phyloP scores from a whole-genome alignment of 2,329 filamentous ascomycete species.

The Nannizzia gypsea region DNA sequence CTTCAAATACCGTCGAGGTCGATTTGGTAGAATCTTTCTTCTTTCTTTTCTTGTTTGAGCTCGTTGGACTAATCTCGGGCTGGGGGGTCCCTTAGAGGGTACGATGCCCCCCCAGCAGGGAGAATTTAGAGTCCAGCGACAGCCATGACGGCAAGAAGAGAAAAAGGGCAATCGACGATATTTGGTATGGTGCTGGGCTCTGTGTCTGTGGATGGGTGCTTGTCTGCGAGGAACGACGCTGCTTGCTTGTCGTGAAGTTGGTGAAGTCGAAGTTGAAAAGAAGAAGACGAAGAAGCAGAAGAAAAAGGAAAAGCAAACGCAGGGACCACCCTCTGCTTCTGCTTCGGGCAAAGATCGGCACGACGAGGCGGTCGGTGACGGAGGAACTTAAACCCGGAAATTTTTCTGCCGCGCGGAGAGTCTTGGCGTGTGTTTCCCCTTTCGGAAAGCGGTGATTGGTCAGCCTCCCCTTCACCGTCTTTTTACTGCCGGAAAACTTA shows the following conservation, averaged over 20 bases:
- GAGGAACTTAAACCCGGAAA: background rate
- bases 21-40: constrained; percentile 38
- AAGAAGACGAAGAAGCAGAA: constrained; percentile 10
- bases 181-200: constrained; percentile 29
- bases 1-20: constrained; percentile 43
- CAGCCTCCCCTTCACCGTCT: constrained; percentile 10
- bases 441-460: constrained; percentile 5
- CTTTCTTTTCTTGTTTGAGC: constrained; percentile 26
- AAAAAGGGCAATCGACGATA: constrained; percentile 53
- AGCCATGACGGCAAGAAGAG: constrained; percentile 55
- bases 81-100: constrained; percentile 33
- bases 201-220: constrained; percentile 5
- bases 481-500: constrained; percentile 4
- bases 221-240: constrained; percentile 1
- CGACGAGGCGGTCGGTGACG: background rate
- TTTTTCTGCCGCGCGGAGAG: background rate
- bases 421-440: background rate
- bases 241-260: background rate
- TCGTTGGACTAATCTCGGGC: constrained; percentile 72
- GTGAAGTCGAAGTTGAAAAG: constrained; percentile 10
- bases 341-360: background rate
- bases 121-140: constrained; percentile 85
- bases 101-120: constrained; percentile 51
- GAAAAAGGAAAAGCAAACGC: background rate
- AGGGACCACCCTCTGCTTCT: background rate